Evolutionary conservation across 2,329 filamentous ascomycete genomes (phyloP), one percentile per base, ranked within the genome.

Genomic region (Aspergillus pseudoglaucus): DNA sequence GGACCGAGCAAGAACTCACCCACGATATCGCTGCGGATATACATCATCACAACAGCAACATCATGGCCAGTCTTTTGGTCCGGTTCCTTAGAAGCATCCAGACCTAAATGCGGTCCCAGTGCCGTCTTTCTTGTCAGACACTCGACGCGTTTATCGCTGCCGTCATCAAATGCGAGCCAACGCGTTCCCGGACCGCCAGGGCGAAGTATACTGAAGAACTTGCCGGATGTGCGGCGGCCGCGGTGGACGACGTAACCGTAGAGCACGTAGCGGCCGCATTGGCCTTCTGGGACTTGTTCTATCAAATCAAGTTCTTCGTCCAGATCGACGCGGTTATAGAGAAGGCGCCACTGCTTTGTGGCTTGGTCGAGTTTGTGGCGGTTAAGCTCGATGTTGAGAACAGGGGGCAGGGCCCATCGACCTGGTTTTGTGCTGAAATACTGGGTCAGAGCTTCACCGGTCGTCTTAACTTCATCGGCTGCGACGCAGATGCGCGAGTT

Each of bases 191-290:
- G 75, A 2, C 80, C 80, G 40, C 72, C 71, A 1, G 81, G 81
- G 25, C 81, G 74, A 42, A 84, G 62, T 30, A 82, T 75, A n/a
- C 77, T 75, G 54, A 80, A 79, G 64, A 82, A 84, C 33, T 77
- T 72, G 42, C 75, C 75, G 4, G 79, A 83, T 17, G 76, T 76
- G 14, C 82, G 74, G 39, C 74, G 74, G 22, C 79, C 80, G 50
- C 75, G 76, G 57, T 84, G 81, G 2, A 81, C 78, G 27, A 83
- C 67, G 52, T 83, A 78, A 3, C 79, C 79, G 53, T 80, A 83
- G 0, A 84, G 70, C 1, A 74, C 75, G 57, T 83, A 84, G 9
- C 68, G 60, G 10, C 66, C 67, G 7, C 60, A 68, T 22, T 69
- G 58, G 2, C 53, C 60, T 27, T 68, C 61, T 15, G 61, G 49